Evolutionary conservation across 1,284 basidiomycete species (phyloP).

Genomic region (Puccinia polysora): DNA sequence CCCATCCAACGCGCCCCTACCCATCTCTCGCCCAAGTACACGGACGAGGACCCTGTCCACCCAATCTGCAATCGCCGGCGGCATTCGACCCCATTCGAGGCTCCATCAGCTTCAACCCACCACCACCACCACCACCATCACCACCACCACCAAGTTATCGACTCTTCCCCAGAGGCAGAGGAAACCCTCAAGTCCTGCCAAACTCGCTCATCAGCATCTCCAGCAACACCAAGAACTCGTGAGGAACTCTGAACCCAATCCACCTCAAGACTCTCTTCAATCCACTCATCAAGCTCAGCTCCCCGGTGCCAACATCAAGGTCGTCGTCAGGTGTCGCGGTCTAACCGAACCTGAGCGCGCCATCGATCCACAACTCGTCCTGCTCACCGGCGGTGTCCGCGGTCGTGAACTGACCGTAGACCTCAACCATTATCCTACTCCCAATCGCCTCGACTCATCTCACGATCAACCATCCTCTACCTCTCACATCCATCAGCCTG

Average conservation of each 20-base stretch:
- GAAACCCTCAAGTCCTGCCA: not conserved
- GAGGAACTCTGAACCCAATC: not conserved
- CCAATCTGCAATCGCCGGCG: no score
- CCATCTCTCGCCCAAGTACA: not conserved
- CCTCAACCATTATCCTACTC: slow-evolving; percentile 34
- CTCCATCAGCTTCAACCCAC: slow-evolving; percentile 7
- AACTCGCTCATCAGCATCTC: not conserved
- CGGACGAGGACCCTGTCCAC: slow-evolving; percentile 27
- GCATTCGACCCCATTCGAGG: slow-evolving; percentile 18
- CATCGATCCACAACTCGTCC: slow-evolving; percentile 33
- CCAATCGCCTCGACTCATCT: not conserved
- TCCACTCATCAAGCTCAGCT: slow-evolving; percentile 22
- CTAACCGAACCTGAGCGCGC: slow-evolving; percentile 38
- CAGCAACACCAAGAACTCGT: not conserved
- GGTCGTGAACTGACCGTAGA: slow-evolving; percentile 43
- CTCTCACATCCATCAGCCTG: slow-evolving; percentile 8
- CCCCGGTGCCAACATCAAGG: slow-evolving; percentile 42
- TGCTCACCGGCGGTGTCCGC: slow-evolving; percentile 38
- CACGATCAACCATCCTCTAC: not conserved
- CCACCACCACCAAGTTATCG: not conserved
- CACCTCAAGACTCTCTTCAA: no score
- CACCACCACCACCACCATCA: not conserved
- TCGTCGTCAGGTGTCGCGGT: slow-evolving; percentile 39
- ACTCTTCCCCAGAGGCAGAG: slow-evolving; percentile 4
- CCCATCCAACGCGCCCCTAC: not conserved